A percentile compares a stretch with the other conserved stretches of the same genome.
Evolutionary conservation across 2,329 filamentous ascomycete species (phyloP).

Genomic region (Tolypocladium endophyticum): DNA sequence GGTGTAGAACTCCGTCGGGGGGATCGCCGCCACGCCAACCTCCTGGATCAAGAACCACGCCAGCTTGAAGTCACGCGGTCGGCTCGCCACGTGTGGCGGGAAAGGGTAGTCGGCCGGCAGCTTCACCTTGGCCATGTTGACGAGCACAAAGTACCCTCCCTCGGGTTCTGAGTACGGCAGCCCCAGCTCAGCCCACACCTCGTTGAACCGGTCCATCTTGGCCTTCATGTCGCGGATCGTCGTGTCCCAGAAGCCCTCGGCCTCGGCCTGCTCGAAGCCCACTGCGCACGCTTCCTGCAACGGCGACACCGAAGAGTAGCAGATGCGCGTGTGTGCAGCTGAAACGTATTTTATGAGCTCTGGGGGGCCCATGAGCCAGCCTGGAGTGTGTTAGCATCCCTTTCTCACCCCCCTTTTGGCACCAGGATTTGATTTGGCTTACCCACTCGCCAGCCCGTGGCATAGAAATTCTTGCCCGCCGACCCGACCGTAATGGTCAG

Average conservation of each 20-base stretch:
- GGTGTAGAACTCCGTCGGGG: conserved; percentile 95
- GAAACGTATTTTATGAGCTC: conserved; percentile 85
- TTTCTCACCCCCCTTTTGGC: background rate
- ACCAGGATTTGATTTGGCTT: conserved; percentile 8
- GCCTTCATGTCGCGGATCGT: conserved; percentile 78
- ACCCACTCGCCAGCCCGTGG: conserved; percentile 88
- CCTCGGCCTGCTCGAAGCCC: conserved; percentile 84
- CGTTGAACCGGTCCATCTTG: conserved; percentile 81
- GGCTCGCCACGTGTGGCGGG: conserved; percentile 73
- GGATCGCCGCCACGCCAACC: conserved; percentile 89
- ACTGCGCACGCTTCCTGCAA: conserved; percentile 91
- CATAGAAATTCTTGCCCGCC: conserved; percentile 97
- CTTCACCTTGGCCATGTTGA: conserved; percentile 82
- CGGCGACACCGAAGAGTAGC: conserved; percentile 87
- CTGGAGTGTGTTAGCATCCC: conserved; percentile 17
- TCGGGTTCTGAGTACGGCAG: conserved; percentile 85
- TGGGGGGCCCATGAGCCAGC: conserved; percentile 85
- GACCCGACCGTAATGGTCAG: conserved; percentile 91
- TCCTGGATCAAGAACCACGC: conserved; percentile 97
- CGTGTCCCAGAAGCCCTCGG: conserved; percentile 76
- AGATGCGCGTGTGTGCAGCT: conserved; percentile 90
- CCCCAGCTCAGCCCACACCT: conserved; percentile 64
- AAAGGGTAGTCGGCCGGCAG: conserved; percentile 79
- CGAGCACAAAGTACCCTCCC: conserved; percentile 94
- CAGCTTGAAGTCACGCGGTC: conserved; percentile 88